Evolutionary conservation across 805 yeast species (phyloP).

Genomic region (Ascoidea asiatica): DNA sequence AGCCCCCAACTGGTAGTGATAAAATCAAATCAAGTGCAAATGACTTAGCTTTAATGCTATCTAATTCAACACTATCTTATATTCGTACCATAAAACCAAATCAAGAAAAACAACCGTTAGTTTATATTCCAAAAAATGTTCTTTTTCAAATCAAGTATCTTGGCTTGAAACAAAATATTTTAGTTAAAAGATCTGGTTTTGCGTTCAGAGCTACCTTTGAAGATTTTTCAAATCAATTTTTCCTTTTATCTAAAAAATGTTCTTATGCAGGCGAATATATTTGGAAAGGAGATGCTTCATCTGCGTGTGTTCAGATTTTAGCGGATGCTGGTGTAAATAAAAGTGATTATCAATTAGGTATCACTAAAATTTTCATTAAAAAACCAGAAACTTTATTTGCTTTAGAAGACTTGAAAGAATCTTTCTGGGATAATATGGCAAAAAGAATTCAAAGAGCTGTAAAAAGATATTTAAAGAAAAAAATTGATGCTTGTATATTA

Average conservation of each 20-base stretch:
- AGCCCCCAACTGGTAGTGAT: conserved; percentile 95
- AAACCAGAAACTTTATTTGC: conserved; percentile 96
- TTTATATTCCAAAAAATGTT: conserved; percentile 80
- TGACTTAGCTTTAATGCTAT: conserved; percentile 73
- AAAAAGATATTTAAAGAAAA: conserved; percentile 68
- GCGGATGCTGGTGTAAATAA: conserved; percentile 56
- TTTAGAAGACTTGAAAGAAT: conserved; percentile 89
- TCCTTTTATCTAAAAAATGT: conserved; percentile 72
- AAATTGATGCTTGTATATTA: conserved; percentile 74
- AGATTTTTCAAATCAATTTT: conserved; percentile 89
- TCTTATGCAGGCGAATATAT: conserved; percentile 82
- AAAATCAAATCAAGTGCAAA: conserved; percentile 90
- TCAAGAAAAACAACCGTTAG: conserved; percentile 81
- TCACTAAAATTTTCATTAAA: conserved; percentile 83
- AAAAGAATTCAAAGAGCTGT: conserved; percentile 95
- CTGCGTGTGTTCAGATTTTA: conserved; percentile 40
- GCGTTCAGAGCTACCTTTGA: conserved; percentile 96
- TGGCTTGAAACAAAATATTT: conserved; percentile 92
- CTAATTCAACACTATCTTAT: conserved; percentile 88
- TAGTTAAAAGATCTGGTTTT: conserved; percentile 97
- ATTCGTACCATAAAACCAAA: conserved; percentile 97
- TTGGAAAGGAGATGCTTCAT: conserved; percentile 45
- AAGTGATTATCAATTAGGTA: conserved; percentile 83
- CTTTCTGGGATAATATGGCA: conserved; percentile 97
- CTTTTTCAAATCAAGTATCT: conserved; percentile 91